phyloP scores from a whole-genome alignment of 352 stramenopile species.

The Aphanomyces stellatus region DNA sequence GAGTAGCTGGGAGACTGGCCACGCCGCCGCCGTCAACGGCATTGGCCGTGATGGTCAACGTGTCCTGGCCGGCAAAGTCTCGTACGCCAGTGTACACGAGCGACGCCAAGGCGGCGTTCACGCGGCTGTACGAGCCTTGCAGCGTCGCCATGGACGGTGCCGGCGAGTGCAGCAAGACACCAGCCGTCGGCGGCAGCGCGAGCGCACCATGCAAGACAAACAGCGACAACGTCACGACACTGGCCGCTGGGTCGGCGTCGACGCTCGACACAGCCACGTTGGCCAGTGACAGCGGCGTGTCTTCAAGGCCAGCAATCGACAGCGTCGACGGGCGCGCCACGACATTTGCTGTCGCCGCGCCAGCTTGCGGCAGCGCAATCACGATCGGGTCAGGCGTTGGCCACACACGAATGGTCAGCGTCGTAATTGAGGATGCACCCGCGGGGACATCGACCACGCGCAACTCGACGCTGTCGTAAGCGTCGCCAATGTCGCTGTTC shows the following conservation, averaged over 20 bases:
- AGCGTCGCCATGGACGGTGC: slow-evolving; percentile 23
- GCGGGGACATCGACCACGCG: slow-evolving; percentile 28
- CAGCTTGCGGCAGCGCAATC: slow-evolving; percentile 14
- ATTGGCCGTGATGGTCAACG: slow-evolving; percentile 29
- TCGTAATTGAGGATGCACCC: slow-evolving; percentile 13
- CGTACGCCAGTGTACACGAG: slow-evolving; percentile 34
- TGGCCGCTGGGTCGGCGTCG: slow-evolving; percentile 1
- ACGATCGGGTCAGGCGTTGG: slow-evolving; percentile 22
- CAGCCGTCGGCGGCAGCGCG: slow-evolving; percentile 14
- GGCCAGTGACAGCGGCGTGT: not conserved
- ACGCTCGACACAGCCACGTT: slow-evolving; percentile 17
- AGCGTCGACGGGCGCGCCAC: not conserved
- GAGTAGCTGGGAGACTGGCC: slow-evolving; percentile 13
- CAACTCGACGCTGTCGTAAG: slow-evolving; percentile 42
- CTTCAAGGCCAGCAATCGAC: not conserved
- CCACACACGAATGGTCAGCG: slow-evolving; percentile 20
- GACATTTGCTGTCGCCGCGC: not conserved
- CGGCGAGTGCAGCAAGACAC: slow-evolving; percentile 15
- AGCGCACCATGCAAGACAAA: not conserved
- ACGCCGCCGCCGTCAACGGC: slow-evolving; percentile 35
- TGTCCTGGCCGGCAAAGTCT: slow-evolving; percentile 41
- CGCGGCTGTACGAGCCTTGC: slow-evolving; percentile 33
- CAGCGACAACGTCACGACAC: slow-evolving; percentile 19
- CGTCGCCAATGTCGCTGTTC: slow-evolving; percentile 51
- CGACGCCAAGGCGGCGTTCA: slow-evolving; percentile 33